Evolutionary conservation across 1,284 basidiomycete species (phyloP).

Genomic region (Malassezia arunalokei): DNA sequence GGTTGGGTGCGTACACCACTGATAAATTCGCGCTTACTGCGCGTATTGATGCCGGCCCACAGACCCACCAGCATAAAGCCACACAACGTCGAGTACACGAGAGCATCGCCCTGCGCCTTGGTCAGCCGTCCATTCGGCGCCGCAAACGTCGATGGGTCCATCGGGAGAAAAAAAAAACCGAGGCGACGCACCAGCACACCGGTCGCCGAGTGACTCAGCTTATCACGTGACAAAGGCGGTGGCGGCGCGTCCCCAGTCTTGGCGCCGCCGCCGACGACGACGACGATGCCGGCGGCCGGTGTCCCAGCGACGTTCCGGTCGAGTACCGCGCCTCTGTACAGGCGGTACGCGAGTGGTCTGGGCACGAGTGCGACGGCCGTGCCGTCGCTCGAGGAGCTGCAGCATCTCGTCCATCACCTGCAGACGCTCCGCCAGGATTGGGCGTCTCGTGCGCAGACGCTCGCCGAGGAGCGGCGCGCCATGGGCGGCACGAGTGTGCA

Average conservation of each 20-base stretch:
- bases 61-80: constrained; percentile 44
- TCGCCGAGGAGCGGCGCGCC: constrained; percentile 4
- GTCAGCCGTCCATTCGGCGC: constrained; percentile 19
- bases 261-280: neutral
- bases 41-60: constrained; percentile 37
- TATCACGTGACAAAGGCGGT: no score
- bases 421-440: constrained; percentile 3
- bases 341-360: neutral
- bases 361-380: neutral
- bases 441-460: neutral
- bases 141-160: neutral
- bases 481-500: neutral
- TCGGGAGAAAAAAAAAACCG: neutral
- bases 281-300: constrained; percentile 2
- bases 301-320: constrained; percentile 7
- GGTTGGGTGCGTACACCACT: constrained; percentile 42
- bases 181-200: neutral
- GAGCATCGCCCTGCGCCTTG: constrained; percentile 32
- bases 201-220: no score
- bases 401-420: neutral
- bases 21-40: constrained; percentile 39
- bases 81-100: constrained; percentile 42
- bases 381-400: constrained; percentile 8
- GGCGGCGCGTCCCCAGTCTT: no score
- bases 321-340: constrained; percentile 4